A percentile compares a stretch with the other conserved stretches of the same genome.
Conservation (phyloP, 306 rosid genomes). For the Cucurbita argyrosperma region DNA sequence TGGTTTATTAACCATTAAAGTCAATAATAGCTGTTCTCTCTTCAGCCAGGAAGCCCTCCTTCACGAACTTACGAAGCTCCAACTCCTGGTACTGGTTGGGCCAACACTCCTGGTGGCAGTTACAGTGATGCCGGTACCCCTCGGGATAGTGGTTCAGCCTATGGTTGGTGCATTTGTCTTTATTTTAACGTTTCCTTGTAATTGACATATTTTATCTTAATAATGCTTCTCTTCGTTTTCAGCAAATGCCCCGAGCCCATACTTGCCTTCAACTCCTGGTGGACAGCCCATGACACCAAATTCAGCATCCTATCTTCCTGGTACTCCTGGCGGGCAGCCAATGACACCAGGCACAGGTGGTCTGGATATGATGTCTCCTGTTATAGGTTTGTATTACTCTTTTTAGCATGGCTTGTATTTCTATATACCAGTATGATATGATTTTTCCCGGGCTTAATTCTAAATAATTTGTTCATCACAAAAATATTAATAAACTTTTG, state of each 20-base stretch:
- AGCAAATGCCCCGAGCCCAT: slow-evolving; percentile 98
- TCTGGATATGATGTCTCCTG: slow-evolving; percentile 94
- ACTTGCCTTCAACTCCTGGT: slow-evolving; percentile 98
- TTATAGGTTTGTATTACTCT: slow-evolving; percentile 34
- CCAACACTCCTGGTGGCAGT: slow-evolving; percentile 79
- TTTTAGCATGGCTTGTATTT: background rate
- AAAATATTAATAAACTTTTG: background rate
- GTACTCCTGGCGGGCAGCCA: slow-evolving; percentile 99
- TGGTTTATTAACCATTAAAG: background rate
- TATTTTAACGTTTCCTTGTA: background rate
- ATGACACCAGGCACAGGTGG: slow-evolving; percentile 99
- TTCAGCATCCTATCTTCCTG: slow-evolving; percentile 90
- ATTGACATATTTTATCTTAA: background rate
- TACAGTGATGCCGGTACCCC: slow-evolving; percentile 97
- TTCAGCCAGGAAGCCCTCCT: slow-evolving; percentile 93
- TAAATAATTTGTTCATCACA: background rate
- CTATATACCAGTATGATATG: background rate
- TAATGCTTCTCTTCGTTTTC: slow-evolving; percentile 18
- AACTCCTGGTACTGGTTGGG: slow-evolving; percentile 99
- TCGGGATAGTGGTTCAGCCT: slow-evolving; percentile 47
- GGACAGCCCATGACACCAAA: slow-evolving; percentile 99
- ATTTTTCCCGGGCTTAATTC: background rate
- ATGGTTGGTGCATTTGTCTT: slow-evolving; percentile 28
- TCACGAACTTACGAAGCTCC: slow-evolving; percentile 94
- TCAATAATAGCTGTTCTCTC: background rate